Evolutionary conservation across 352 stramenopile species (phyloP).

Genomic region (Phytophthora citrophthora): DNA sequence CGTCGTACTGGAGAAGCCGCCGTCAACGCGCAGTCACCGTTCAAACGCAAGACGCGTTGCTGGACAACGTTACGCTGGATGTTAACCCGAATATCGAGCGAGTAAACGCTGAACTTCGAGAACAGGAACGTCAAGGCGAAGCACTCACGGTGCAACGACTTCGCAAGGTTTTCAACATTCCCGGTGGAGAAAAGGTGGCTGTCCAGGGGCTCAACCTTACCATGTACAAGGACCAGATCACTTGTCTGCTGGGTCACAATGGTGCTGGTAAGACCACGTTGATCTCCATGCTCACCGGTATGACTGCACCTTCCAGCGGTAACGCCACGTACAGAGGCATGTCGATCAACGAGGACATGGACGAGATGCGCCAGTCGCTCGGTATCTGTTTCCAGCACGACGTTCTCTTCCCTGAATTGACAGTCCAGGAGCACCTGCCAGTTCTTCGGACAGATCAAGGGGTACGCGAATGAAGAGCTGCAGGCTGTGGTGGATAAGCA

Average conservation of each 20-base stretch:
- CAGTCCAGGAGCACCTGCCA: constrained; percentile 63
- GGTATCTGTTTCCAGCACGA: constrained; percentile 85
- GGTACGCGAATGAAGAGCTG: constrained; percentile 40
- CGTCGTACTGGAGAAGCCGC: constrained; percentile 41
- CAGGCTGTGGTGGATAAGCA: constrained; percentile 41
- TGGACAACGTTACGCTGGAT: constrained; percentile 31
- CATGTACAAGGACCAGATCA: constrained; percentile 92
- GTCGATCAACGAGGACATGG: constrained; percentile 73
- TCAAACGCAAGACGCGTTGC: constrained; percentile 18
- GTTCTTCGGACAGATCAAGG: constrained; percentile 72
- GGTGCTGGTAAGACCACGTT: constrained; percentile 89
- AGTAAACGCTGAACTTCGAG: constrained; percentile 37
- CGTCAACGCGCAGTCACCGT: not conserved
- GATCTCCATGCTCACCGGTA: constrained; percentile 90
- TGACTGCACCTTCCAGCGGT: constrained; percentile 56
- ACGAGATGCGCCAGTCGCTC: constrained; percentile 62
- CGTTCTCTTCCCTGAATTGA: too few relatives aligned
- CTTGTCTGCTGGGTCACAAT: constrained; percentile 91
- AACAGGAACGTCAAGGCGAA: constrained; percentile 43
- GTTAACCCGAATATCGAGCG: constrained; percentile 44
- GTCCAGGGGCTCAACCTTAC: constrained; percentile 77
- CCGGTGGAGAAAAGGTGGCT: constrained; percentile 71
- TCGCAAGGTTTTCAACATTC: constrained; percentile 64
- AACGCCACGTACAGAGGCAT: constrained; percentile 70
- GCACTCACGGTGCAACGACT: constrained; percentile 44